A percentile compares a stretch with the other conserved stretches of the same genome.
Conservation (phyloP, 768 basidiomycete genomes). For the Mycena chlorophos region DNA sequence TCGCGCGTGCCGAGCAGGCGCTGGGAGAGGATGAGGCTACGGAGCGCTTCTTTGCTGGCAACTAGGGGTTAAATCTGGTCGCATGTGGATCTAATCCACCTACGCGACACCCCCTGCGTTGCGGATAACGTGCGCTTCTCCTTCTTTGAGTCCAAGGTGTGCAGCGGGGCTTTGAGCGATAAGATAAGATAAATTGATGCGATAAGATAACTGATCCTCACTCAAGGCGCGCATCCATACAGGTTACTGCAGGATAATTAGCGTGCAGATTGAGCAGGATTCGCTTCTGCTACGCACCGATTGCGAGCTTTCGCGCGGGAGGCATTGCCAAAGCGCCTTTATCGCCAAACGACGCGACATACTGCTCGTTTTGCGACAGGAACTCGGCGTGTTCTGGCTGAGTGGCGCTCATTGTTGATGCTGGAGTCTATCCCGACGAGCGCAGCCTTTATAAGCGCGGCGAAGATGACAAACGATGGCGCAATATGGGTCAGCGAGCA, state of each 20-base stretch:
- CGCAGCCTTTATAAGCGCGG: not conserved
- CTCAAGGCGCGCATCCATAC: slow-evolving; percentile 59
- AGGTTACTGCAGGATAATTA: slow-evolving; percentile 38
- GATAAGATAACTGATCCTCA: slow-evolving; percentile 22
- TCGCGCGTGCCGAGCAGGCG: slow-evolving; percentile 71
- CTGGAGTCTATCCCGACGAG: not conserved
- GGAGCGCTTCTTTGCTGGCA: slow-evolving; percentile 58
- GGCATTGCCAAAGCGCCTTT: slow-evolving; percentile 42
- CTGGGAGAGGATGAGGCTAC: slow-evolving; percentile 70
- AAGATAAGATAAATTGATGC: not conserved
- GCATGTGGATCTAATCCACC: not conserved
- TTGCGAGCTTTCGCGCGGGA: slow-evolving; percentile 42
- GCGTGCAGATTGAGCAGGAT: not conserved
- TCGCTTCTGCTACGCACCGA: slow-evolving; percentile 29
- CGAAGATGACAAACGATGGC: not conserved
- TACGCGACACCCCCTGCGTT: slow-evolving; percentile 38
- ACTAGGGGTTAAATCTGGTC: not conserved
- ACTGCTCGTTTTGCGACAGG: slow-evolving; percentile 38
- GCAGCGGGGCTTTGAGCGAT: slow-evolving; percentile 36
- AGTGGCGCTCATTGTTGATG: not conserved
- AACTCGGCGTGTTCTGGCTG: slow-evolving; percentile 29
- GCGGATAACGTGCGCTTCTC: slow-evolving; percentile 56
- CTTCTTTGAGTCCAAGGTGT: slow-evolving; percentile 46
- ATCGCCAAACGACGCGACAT: slow-evolving; percentile 42
- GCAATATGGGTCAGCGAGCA: no score